Evolutionary conservation across 2,329 filamentous ascomycete genomes (phyloP).

Genomic region (Colletotrichum salicis): DNA sequence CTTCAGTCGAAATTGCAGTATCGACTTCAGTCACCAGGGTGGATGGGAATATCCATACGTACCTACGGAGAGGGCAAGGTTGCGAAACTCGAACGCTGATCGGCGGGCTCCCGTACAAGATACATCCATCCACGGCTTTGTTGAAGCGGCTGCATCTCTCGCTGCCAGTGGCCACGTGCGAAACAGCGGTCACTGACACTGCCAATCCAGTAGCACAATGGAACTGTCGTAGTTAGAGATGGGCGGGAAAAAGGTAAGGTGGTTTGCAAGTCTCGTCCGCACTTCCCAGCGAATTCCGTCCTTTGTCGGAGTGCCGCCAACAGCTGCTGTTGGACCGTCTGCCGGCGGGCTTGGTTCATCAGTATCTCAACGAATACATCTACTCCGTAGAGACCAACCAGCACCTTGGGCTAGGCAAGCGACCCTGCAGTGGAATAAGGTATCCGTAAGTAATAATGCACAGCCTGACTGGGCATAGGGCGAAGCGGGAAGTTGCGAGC

Average conservation of each 20-base stretch:
- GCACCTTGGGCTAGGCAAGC: not conserved
- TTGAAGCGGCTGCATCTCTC: constrained; percentile 2
- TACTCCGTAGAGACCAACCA: not conserved
- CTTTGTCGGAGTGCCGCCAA: not conserved
- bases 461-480: not conserved
- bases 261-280: not conserved
- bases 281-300: not conserved
- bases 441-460: not conserved
- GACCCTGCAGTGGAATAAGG: not conserved
- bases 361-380: not conserved
- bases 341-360: not conserved
- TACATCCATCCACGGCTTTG: not conserved
- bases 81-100: constrained; percentile 31
- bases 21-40: not conserved
- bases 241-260: not conserved
- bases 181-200: constrained; percentile 6
- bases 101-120: constrained; percentile 1
- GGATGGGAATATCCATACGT: not conserved
- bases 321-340: not conserved
- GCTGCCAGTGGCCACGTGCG: constrained; percentile 11
- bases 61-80: not conserved
- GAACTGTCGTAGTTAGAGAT: not conserved
- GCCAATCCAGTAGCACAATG: not conserved
- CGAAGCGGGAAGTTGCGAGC: constrained; percentile 18
- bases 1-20: constrained; percentile 20